Evolutionary conservation across 2,329 filamentous ascomycete genomes (phyloP).

Genomic region (Aspergillus hiratsukae): DNA sequence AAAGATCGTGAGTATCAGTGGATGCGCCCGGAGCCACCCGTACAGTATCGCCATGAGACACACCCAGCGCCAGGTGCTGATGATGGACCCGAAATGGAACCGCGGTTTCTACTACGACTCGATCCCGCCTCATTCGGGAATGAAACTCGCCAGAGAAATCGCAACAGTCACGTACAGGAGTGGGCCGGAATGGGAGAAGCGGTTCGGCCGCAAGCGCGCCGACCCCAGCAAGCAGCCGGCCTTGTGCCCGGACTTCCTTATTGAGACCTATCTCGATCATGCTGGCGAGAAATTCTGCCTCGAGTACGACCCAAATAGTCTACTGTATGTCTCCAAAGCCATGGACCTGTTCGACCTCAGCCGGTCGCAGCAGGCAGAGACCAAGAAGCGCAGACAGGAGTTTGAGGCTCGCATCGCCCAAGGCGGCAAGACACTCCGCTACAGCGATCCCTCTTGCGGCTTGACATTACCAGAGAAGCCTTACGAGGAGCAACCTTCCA

Average conservation of each 20-base stretch:
- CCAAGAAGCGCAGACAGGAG: constrained; percentile 57
- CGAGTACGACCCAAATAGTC: constrained; percentile 91
- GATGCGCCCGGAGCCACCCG: constrained; percentile 89
- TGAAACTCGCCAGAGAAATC: constrained; percentile 97
- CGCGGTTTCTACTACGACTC: constrained; percentile 87
- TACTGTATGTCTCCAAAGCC: constrained; percentile 94
- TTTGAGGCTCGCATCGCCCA: constrained; percentile 56
- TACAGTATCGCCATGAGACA: constrained; percentile 99
- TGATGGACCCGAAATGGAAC: constrained; percentile 99
- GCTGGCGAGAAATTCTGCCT: constrained; percentile 98
- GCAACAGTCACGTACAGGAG: constrained; percentile 96
- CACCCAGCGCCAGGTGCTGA: constrained; percentile 92
- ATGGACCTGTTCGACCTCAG: constrained; percentile 98
- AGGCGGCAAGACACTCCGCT: constrained; percentile 29
- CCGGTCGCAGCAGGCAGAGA: constrained; percentile 60
- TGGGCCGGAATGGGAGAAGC: constrained; percentile 94
- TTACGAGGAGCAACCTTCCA: constrained; percentile 77
- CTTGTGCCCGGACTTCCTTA: constrained; percentile 93
- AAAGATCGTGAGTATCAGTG: constrained; percentile 82
- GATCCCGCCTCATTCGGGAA: constrained; percentile 88
- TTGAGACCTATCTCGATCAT: constrained; percentile 97
- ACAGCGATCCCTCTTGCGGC: constrained; percentile 59
- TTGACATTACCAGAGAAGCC: constrained; percentile 77
- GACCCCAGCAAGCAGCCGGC: constrained; percentile 83
- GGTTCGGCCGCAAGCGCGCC: constrained; percentile 82